Base-by-base conservation (phyloP, 345 rosid genomes). In the Zanthoxylum bungeanum region DNA sequence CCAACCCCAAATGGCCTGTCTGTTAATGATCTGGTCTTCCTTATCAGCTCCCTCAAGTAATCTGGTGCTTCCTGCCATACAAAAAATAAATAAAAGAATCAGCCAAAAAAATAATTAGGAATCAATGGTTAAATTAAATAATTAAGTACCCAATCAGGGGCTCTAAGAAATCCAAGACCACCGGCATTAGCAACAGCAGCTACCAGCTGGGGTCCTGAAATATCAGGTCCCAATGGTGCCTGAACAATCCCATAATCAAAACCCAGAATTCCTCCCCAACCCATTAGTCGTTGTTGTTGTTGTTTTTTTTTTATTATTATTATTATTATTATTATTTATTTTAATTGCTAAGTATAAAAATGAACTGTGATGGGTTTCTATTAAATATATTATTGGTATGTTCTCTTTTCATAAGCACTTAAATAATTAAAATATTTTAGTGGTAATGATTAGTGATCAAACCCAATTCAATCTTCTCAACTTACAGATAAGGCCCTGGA, bases 171-270 rank as follows among this genome's bases (percentile, higher is more conserved):
- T 40, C 97, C 98, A 44, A 93, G 85, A 16, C 88, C 95, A 64
- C 98, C 98, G 49, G 95, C 88, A 49, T 89, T 86, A 60, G 98
- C 90, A 52, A 93, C 98, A 37, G 97, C 98, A 27, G 98, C 97
- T 7, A 88, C 98, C 60, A 93, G 97, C 79, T 88, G 95, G 0
- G 98, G 98, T 16, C 92, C 82, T 4, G 97, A 88, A 75, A 93
- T 86, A 57, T 93, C 98, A 60, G 98, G 97, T 66, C 98, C 98
- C 59, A 93, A 52, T 27, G 98, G 97, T 37, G 88, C 97, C 76
- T 85, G 98, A 7, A 91, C 83, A 21, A 93, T 85, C 70, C 93
- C 98, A 79, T 85, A 78, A 46, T 89, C 90, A 53, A 91, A 91
- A 63, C 93, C 95, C 81, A 93, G 80, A 75, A 91, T 79, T 79